Base-by-base conservation (phyloP, 1,284 basidiomycete species). In the Cryptococcus amylolentus region DNA sequence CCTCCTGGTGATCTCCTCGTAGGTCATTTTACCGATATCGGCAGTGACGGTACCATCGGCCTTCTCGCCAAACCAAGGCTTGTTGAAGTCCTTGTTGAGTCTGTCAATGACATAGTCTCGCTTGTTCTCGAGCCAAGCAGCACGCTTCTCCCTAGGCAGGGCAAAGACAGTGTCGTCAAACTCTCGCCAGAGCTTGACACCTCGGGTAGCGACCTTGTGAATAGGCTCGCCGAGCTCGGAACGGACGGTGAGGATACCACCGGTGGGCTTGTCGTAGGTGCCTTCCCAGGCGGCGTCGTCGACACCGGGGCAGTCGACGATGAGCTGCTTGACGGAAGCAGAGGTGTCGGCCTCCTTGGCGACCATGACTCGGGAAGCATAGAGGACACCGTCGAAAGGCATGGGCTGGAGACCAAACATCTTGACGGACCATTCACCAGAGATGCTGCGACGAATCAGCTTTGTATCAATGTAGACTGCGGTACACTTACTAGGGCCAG, bases 211-310 rank as follows among this genome's bases (percentile, higher is more conserved):
- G 72, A 98, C 90, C 83, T 98, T 98, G 82, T 98, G 95, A 71
- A 98, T 98, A 27, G 94, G 94, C 78, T 98, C 96, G 51, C 95
- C 95, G 49, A 98, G 85, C 82, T 98, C 96, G 4, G 94, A 98
- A 66, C 88, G 89, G 64, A 98, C 96, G 9, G 95, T 98, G 62
- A 98, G 84, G 70, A 98, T 89, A 51, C 94, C 94, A 65, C 95
- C 95, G 10, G 92, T 96, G 62, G 93, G 89, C 79, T 91, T 93
- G 65, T 84, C 80, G 76, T 98, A 98, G 1, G 95, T 97, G 45
- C 88, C 90, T 75, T 98, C 95, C 95, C 94, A 98, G 59, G 88
- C 82, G 56, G 82, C 82, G 71, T 98, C 93, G 54, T 86, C 86
- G 52, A 97, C 93, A 78, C 96, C 96, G n/a, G 88, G 70, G 1